These are phyloP conservation scores for Huntiella omanensis DNA, from an alignment of 2,329 filamentous ascomycete species.

Conservation along the genomic window DNA sequence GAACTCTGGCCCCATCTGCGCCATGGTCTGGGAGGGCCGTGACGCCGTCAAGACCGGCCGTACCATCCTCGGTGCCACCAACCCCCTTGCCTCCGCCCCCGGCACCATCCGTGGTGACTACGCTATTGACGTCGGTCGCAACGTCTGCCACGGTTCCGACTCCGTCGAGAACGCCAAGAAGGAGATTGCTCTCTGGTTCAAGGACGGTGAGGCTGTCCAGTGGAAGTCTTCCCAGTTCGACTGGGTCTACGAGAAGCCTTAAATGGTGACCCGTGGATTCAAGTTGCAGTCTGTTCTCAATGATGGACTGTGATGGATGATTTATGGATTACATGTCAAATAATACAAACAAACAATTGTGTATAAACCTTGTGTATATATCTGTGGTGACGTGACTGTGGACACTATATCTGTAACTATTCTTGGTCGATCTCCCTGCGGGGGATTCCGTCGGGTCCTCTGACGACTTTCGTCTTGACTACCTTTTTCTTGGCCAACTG, in stretches of 20 bases:
- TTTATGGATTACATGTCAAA: constrained; percentile 3
- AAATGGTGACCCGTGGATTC: constrained; percentile 14
- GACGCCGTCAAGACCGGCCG: constrained; percentile 98
- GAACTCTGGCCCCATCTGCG: constrained; percentile 87
- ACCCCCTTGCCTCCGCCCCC: constrained; percentile 83
- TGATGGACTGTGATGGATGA: not conserved
- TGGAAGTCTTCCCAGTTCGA: constrained; percentile 72
- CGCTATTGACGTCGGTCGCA: constrained; percentile 69
- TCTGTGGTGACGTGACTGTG: not conserved
- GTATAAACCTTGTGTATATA: not conserved
- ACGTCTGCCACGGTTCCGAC: constrained; percentile 99
- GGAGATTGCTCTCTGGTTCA: constrained; percentile 99
- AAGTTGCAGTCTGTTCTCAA: not conserved
- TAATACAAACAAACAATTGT: not conserved
- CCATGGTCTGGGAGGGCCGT: constrained; percentile 99
- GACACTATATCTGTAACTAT: not conserved
- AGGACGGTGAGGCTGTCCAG: constrained; percentile 61
- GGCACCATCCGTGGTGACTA: constrained; percentile 96
- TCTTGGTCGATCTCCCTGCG: not conserved
- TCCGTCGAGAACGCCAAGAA: constrained; percentile 97
- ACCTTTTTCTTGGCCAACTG: not conserved
- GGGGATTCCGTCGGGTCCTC: not conserved
- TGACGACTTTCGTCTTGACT: not conserved
- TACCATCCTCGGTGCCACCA: constrained; percentile 91
- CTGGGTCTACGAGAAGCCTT: constrained; percentile 94